Evolutionary conservation across 2,329 filamentous ascomycete species (phyloP), one percentile per base, ranked within the genome.

Genomic region (Exophiala xenobiotica): DNA sequence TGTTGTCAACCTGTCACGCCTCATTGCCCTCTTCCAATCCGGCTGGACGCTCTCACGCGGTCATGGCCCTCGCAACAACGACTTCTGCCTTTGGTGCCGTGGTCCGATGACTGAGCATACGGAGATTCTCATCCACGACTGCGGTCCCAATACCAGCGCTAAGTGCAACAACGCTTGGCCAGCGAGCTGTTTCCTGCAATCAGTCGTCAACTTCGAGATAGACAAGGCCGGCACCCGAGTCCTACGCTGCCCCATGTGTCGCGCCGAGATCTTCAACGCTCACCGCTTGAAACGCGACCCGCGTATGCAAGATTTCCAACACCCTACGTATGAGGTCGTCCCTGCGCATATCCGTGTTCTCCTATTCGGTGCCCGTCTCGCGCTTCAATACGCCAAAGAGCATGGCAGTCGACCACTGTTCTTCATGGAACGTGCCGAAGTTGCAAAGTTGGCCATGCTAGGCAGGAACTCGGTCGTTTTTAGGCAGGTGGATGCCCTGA

Each of bases 101-200:
- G 51, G 48, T 16, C n/a, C 42, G 9, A 27, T 58, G 38, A 45
- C 18, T 6, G 37, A 49, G 11, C 38, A 41, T 22, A 39, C 44
- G 9, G 26, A 57, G 7, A 51, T 52, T n/a, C 39, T 57, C 23
- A 46, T 53, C 35, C 54, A 57, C 42, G 43, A 37, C 22, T 44
- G 48, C 7, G 27, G 14, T 12, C 4, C 27, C 14, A 40, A 9
- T 12, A 38, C 11, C 14, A 46, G 29, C 29, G 31, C 29, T 5
- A 46, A 40, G 29, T 57, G 54, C 40, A 45, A 37, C 23, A 57
- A 54, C 50, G 43, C 45, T 24, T 56, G 53, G 54, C 47, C 51
- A 6, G 43, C 42, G 16, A 31, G 33, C 9, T 57, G 54, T 22
- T 46, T 57, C 37, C 20, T 57, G 27, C 35, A 46, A 3, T 44